These are phyloP conservation scores for Maudiozyma barnettii DNA, from an alignment of 805 yeast species.

Conservation along the genomic window DNA sequence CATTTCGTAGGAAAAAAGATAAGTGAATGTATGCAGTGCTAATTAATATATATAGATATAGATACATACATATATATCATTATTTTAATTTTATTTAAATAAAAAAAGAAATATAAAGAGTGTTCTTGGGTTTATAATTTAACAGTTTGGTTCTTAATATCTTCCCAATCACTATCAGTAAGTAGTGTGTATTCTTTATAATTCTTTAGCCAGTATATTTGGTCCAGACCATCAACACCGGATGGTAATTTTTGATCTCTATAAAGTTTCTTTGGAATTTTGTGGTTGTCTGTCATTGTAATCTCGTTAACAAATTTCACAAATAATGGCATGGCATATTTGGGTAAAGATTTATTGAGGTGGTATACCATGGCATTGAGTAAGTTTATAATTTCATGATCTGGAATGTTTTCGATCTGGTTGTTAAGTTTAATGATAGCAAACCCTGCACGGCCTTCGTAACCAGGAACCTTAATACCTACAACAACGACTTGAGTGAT, in stretches of 20 bases:
- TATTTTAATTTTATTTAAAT: neutral
- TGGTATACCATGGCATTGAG: slow-evolving; percentile 33
- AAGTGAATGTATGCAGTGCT: neutral
- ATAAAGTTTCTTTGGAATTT: slow-evolving; percentile 60
- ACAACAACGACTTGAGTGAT: slow-evolving; percentile 74
- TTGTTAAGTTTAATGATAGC: slow-evolving; percentile 58
- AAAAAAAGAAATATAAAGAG: no score
- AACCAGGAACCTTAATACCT: slow-evolving; percentile 73
- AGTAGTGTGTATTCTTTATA: slow-evolving; percentile 43
- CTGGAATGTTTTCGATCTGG: slow-evolving; percentile 8
- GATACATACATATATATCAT: neutral
- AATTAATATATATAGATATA: neutral
- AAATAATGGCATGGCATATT: slow-evolving; percentile 79
- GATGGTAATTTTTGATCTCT: slow-evolving; percentile 61
- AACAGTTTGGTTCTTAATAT: slow-evolving; percentile 21
- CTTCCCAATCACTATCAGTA: slow-evolving; percentile 47
- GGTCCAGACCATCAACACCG: slow-evolving; percentile 51
- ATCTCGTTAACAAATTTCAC: slow-evolving; percentile 57
- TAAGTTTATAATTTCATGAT: slow-evolving; percentile 21
- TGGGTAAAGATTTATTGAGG: slow-evolving; percentile 48
- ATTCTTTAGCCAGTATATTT: slow-evolving; percentile 61
- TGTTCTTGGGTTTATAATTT: slow-evolving; percentile 14
- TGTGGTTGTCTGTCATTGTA: slow-evolving; percentile 69
- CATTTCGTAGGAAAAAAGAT: no score
- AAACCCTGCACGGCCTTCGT: slow-evolving; percentile 93